These are phyloP conservation scores for Phytophthora tentaculata DNA, from an alignment of 352 stramenopile genomes.

Conservation along the genomic window DNA sequence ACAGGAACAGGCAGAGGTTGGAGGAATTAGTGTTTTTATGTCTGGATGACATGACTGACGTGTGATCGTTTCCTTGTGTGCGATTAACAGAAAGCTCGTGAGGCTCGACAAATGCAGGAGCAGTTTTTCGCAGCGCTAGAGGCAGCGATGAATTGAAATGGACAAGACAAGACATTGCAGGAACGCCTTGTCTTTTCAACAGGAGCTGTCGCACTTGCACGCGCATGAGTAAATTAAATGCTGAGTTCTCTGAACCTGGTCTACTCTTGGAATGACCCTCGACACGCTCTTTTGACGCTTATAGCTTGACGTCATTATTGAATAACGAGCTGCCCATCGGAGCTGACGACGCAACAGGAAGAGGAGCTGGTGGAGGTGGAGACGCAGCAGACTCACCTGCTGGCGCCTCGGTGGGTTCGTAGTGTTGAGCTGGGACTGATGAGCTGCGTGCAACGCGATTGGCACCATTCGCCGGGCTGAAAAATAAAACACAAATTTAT, in stretches of 20 bases:
- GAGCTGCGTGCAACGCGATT: slow-evolving; percentile 48
- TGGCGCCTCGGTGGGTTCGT: slow-evolving; percentile 7
- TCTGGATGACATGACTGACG: slow-evolving; percentile 5
- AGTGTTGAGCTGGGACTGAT: slow-evolving; percentile 16
- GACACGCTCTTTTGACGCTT: slow-evolving; percentile 6
- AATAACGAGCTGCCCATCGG: slow-evolving; percentile 32
- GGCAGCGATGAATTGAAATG: slow-evolving; percentile 44
- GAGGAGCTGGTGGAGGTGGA: slow-evolving; percentile 1
- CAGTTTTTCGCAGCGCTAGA: slow-evolving; percentile 72
- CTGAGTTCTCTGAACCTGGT: slow-evolving; percentile 12
- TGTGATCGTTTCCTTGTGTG: neutral
- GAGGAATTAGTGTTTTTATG: neutral
- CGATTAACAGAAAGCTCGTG: slow-evolving; percentile 46
- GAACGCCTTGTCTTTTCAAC: slow-evolving; percentile 4
- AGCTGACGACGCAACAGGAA: slow-evolving; percentile 24
- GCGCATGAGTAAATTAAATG: slow-evolving; percentile 41
- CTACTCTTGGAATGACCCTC: neutral
- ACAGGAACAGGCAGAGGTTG: slow-evolving; percentile 50
- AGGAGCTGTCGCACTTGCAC: neutral
- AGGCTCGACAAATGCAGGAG: slow-evolving; percentile 65
- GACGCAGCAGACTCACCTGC: neutral
- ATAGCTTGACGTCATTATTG: slow-evolving; percentile 56
- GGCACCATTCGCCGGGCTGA: slow-evolving; percentile 67
- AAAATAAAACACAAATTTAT: neutral
- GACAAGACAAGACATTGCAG: neutral